Base-by-base conservation (phyloP, 1,284 basidiomycete genomes). In the Cerioporus squamosus region DNA sequence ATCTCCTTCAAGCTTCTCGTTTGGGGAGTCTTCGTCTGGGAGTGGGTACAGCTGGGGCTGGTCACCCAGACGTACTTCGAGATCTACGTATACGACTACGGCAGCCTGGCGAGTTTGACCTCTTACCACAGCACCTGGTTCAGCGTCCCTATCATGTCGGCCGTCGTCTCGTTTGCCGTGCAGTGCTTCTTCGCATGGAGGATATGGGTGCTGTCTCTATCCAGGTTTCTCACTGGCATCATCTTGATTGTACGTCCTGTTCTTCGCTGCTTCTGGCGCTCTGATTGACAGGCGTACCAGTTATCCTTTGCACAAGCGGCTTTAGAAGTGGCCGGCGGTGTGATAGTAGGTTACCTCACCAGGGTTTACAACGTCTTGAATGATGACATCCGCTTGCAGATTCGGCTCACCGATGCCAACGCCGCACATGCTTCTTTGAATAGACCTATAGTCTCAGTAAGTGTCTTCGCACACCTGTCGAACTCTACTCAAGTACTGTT, bases 111-210 rank as follows among this genome's bases (percentile, higher is more conserved):
- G 3, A 44, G 47, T 26, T 39, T 68, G 10, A 39, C 48, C 44
- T 24, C 49, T 5, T 60, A 62, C 31, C 51, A 63, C 50, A 59
- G 57, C 40, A 47, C 51, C 1, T 69, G 68, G 68, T 61, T 69
- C 54, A 63, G 62, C 54, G 56, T 64, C 31, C 55, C 62, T 8
- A 49, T 69, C 29, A 61, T 69, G 57, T 61, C 58, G 38, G 59
- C 51, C 4, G 17, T 69, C 2, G 46, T 65, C 17, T 61, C 65
- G 10, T 49, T 39, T 10, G 59, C 49, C 29, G 65, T 67, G 12
- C 66, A 68, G 42, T n/a, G 49, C 8, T 66, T 54, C 48, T 69
- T 61, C 33, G 57, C 60, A 20, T 60, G 66, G 57, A 47, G 66
- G 6, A 65, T 69, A 22, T 65, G 44, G 49, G 51, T 61, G 10